Percentiles rank a stretch among this genome's conserved stretches.
Conservation (phyloP, 805 yeast genomes). For the Metschnikowia gelsemii region DNA sequence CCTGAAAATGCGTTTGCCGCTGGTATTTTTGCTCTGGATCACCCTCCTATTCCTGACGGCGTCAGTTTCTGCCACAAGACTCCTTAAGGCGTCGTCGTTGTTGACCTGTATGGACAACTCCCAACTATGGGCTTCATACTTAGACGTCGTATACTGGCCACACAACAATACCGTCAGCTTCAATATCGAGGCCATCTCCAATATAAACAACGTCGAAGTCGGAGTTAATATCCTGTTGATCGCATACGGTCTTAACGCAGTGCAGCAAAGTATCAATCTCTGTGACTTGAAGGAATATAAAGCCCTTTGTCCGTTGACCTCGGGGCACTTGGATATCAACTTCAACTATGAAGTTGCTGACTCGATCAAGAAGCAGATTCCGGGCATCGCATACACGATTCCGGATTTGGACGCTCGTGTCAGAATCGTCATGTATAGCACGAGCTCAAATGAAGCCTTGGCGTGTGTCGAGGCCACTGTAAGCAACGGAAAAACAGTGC, state of each 20-base stretch:
- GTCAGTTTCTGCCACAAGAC: conserved; percentile 22
- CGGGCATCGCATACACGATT: conserved; percentile 80
- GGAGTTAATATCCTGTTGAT: conserved; percentile 63
- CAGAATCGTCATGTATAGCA: conserved; percentile 56
- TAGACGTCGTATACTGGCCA: conserved; percentile 75
- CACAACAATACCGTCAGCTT: conserved; percentile 59
- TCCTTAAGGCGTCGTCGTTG: conserved; percentile 61
- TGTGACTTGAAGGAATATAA: conserved; percentile 53
- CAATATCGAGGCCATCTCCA: conserved; percentile 74
- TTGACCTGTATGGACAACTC: conserved; percentile 92
- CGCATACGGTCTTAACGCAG: conserved; percentile 75
- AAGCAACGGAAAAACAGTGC: conserved; percentile 89
- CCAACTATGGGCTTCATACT: conserved; percentile 77
- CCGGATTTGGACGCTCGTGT: conserved; percentile 96
- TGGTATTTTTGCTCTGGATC: conserved; percentile 7
- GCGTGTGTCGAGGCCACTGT: conserved; percentile 93
- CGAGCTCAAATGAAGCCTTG: conserved; percentile 45
- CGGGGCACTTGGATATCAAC: conserved; percentile 80
- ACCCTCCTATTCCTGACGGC: conserved; percentile 4
- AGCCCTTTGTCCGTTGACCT: conserved; percentile 72
- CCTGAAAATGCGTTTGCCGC: conserved; percentile 1
- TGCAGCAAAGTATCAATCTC: conserved; percentile 54
- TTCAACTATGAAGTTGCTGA: conserved; percentile 47
- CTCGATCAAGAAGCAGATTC: conserved; percentile 53
- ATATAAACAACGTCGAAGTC: conserved; percentile 65